phyloP scores from a whole-genome alignment of 179 eudicot genomes.

The Spinacia oleracea region DNA sequence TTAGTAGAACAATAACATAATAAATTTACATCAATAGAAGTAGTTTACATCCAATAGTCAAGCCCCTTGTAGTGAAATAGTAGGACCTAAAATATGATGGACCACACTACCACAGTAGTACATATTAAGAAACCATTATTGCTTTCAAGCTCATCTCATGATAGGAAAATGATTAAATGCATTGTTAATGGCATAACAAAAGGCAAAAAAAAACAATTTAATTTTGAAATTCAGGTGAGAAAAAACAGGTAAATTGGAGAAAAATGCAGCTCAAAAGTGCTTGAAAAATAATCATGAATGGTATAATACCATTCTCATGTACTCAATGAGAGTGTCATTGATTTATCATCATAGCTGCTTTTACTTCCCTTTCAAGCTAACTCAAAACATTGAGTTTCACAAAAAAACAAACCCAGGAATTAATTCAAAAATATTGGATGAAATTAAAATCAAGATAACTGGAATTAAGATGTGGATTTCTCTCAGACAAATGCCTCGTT shows the following conservation, averaged over 20 bases:
- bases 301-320: conserved; percentile 27
- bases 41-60: no score
- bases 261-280: conserved; percentile 65
- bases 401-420: not conserved
- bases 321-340: conserved; percentile 21
- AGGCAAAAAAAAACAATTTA: not conserved
- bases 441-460: not conserved
- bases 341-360: conserved; percentile 45
- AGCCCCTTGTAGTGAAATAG: not conserved
- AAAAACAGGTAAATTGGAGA: not conserved
- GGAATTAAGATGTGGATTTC: conserved; percentile 23
- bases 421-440: not conserved
- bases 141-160: not conserved
- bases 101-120: not conserved
- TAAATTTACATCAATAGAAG: no score
- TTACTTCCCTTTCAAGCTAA: conserved; percentile 28
- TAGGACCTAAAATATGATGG: not conserved
- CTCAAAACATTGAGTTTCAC: no score
- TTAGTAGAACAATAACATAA: no score
- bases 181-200: no score
- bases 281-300: conserved; percentile 49
- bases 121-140: not conserved
- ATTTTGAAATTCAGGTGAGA: not conserved
- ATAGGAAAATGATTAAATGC: no score
- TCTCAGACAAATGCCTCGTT: conserved; percentile 76